Conservation (phyloP, 1,284 basidiomycete species). For the Ustilago xerochloae region DNA sequence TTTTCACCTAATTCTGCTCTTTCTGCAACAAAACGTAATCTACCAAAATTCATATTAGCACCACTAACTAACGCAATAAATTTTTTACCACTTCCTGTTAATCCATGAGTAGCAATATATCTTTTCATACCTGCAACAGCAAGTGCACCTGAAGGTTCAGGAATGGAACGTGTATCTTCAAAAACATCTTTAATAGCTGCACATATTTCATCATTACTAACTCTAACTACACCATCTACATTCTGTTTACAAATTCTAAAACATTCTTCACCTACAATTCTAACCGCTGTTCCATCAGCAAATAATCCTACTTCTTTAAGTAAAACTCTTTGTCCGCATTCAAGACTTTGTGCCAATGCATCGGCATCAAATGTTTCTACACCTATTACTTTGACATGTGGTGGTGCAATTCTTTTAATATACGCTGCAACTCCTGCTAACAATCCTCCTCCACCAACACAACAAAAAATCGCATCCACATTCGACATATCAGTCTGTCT, state of each 20-base stretch:
- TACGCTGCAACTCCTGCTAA: constrained; percentile 90
- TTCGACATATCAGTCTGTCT: constrained; percentile 63
- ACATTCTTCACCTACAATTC: constrained; percentile 92
- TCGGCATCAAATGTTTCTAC: constrained; percentile 97
- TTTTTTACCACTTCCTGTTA: constrained; percentile 83
- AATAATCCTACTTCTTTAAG: constrained; percentile 94
- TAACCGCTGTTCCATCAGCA: constrained; percentile 98
- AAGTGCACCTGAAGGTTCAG: constrained; percentile 96
- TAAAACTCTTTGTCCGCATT: constrained; percentile 77
- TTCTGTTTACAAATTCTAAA: constrained; percentile 89
- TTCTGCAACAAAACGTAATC: constrained; percentile 94
- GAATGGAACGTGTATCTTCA: constrained; percentile 74
- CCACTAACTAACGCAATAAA: constrained; percentile 94
- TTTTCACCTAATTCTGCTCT: constrained; percentile 97
- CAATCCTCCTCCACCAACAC: constrained; percentile 92
- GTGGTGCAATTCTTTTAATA: constrained; percentile 90
- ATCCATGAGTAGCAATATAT: constrained; percentile 82
- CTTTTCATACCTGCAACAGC: constrained; percentile 91
- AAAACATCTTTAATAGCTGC: constrained; percentile 99
- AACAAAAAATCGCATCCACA: constrained; percentile 87
- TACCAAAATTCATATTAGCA: constrained; percentile 99
- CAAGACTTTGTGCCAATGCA: constrained; percentile 82
- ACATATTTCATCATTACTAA: constrained; percentile 95
- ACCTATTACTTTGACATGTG: constrained; percentile 83
- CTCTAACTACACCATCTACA: constrained; percentile 86